Percentiles rank a stretch among this genome's conserved stretches.
phyloP scores from a whole-genome alignment of 129 eudicot species.

The Saussurea involucrata region DNA sequence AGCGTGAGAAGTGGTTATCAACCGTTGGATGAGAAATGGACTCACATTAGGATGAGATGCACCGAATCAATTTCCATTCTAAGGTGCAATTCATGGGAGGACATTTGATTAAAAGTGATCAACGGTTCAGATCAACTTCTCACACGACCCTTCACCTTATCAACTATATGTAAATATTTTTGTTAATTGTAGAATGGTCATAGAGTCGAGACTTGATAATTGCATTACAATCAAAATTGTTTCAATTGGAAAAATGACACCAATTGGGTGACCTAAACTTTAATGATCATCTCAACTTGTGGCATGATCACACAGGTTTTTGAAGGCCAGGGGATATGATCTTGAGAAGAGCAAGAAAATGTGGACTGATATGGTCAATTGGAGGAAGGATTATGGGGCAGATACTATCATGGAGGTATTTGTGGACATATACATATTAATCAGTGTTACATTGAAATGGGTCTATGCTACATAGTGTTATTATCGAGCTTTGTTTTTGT shows the following conservation, averaged over 20 bases:
- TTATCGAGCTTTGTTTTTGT: neutral
- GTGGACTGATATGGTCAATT: slow-evolving; percentile 94
- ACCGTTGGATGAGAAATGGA: too few species aligned
- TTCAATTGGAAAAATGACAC: neutral
- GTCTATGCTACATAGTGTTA: neutral
- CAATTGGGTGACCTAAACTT: neutral
- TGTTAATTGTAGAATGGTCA: neutral
- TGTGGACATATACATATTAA: neutral
- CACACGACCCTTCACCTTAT: too few species aligned
- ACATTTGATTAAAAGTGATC: too few species aligned
- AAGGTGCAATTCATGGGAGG: too few species aligned
- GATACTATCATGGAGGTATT: slow-evolving; percentile 79
- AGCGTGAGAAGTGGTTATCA: too few species aligned
- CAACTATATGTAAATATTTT: neutral
- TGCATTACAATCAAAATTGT: too few species aligned
- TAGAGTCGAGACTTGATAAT: neutral
- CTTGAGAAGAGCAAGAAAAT: slow-evolving; percentile 82
- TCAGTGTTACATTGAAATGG: neutral
- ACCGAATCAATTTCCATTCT: too few species aligned
- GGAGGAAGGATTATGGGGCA: slow-evolving; percentile 90
- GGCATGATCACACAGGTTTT: slow-evolving; percentile 44
- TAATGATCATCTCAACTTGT: neutral
- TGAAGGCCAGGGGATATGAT: slow-evolving; percentile 88
- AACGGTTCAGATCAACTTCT: too few species aligned
- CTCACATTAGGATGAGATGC: too few species aligned